Evolutionary conservation across 192 early-diverging fungal genomes (phyloP).

Genomic region (Pilobolus umbonatus): DNA sequence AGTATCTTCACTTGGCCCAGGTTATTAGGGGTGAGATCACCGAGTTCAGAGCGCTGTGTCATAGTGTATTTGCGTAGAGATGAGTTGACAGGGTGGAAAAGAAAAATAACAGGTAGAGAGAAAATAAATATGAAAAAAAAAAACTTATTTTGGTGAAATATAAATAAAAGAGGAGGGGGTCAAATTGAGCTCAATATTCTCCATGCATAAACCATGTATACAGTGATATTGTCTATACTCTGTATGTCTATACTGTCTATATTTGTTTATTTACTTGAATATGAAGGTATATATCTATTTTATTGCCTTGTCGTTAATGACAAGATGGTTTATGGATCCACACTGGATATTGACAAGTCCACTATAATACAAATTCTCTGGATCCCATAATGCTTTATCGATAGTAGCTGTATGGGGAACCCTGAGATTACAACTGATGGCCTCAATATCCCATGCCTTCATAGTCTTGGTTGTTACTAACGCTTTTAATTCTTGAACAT

Average conservation of each 20-base stretch:
- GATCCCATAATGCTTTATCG: background rate
- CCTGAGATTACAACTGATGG: background rate
- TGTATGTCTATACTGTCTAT: no score
- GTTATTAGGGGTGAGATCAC: conserved; percentile 55
- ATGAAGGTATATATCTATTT: no score
- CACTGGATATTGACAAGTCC: conserved; percentile 7
- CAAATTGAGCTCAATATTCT: no score
- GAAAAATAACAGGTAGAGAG: no score
- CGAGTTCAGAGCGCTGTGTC: conserved; percentile 21
- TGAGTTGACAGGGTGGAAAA: no score
- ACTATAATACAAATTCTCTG: conserved; percentile 12
- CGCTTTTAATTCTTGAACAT: conserved; percentile 1
- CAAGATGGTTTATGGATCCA: background rate
- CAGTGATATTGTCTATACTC: no score
- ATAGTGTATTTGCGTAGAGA: no score
- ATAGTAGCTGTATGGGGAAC: background rate
- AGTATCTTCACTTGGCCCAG: conserved; percentile 66
- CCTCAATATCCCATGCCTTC: conserved; percentile 11
- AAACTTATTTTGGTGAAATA: no score
- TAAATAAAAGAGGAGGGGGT: no score
- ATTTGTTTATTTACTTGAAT: no score
- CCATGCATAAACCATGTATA: no score
- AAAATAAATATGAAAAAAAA: no score
- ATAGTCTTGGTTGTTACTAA: conserved; percentile 6
- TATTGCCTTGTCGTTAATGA: conserved; percentile 2